Conservation (phyloP, 169 alveolate species). For the Cardiosporidium cionae region DNA sequence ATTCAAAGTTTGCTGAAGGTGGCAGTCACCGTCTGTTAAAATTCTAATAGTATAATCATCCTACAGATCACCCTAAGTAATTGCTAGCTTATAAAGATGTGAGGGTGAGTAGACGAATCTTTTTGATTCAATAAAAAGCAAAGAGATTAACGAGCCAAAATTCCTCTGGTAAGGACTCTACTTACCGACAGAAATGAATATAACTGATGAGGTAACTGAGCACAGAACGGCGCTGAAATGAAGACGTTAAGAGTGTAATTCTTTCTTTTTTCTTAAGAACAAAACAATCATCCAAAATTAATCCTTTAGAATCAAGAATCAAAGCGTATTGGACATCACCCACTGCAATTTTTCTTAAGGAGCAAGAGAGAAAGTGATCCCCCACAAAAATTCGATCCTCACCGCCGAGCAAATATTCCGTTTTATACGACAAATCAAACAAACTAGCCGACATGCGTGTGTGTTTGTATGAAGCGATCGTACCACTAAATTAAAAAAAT, state of each 20-base stretch:
- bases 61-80: too few relatives aligned
- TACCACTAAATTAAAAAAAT: background rate
- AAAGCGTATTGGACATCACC: slow-evolving; percentile 19
- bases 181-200: too few relatives aligned
- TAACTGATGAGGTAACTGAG: background rate
- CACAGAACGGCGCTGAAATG: background rate
- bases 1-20: too few relatives aligned
- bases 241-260: background rate
- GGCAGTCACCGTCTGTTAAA: too few relatives aligned
- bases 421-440: background rate
- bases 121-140: too few relatives aligned
- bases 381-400: background rate
- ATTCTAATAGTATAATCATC: too few relatives aligned
- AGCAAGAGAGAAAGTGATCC: background rate
- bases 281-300: slow-evolving; percentile 13
- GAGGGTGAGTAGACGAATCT: too few relatives aligned
- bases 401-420: background rate
- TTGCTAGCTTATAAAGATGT: too few relatives aligned
- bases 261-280: background rate
- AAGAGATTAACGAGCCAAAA: too few relatives aligned
- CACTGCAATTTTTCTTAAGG: background rate
- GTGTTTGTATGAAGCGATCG: background rate
- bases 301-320: slow-evolving; percentile 12
- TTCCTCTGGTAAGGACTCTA: too few relatives aligned
- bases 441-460: background rate